These are phyloP conservation scores for Phytophthora chlamydospora DNA, from an alignment of 352 stramenopile genomes.

Conservation along the genomic window DNA sequence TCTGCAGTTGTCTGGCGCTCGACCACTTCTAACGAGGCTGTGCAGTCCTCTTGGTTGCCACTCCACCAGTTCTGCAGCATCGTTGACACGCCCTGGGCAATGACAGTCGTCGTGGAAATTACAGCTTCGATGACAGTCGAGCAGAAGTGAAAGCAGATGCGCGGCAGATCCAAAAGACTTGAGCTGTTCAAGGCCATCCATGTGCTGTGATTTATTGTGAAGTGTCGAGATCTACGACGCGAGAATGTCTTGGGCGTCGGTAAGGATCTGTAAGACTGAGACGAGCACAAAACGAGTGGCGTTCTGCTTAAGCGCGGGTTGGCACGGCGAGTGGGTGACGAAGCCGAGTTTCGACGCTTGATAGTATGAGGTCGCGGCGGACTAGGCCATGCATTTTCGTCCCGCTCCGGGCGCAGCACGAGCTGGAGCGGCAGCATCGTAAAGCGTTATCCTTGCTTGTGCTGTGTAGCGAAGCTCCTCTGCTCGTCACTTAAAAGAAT, in stretches of 20 bases:
- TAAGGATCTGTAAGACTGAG: slow-evolving; percentile 11
- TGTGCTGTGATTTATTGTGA: slow-evolving; percentile 8
- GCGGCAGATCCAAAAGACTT: slow-evolving; percentile 11
- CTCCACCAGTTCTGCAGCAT: slow-evolving; percentile 29
- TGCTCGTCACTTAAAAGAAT: slow-evolving; percentile 11
- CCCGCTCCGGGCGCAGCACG: slow-evolving; percentile 23
- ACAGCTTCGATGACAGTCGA: slow-evolving; percentile 18
- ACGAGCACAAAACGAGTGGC: slow-evolving; percentile 14
- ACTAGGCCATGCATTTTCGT: slow-evolving; percentile 26
- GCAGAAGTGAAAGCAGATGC: slow-evolving; percentile 22
- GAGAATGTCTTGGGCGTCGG: slow-evolving; percentile 24
- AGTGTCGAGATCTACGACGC: slow-evolving; percentile 24
- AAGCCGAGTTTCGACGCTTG: slow-evolving; percentile 29
- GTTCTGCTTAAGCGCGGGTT: slow-evolving; percentile 11
- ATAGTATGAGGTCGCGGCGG: slow-evolving; percentile 15
- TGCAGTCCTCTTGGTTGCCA: slow-evolving; percentile 9
- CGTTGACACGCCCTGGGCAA: slow-evolving; percentile 12
- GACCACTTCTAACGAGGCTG: slow-evolving; percentile 18
- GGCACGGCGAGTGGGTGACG: slow-evolving; percentile 12
- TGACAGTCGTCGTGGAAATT: slow-evolving; percentile 16
- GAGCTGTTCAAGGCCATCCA: slow-evolving; percentile 13
- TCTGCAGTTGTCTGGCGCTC: slow-evolving; percentile 6
- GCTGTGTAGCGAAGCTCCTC: slow-evolving; percentile 4
- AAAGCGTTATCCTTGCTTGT: slow-evolving; percentile 1
- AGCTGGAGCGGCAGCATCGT: slow-evolving; percentile 32